A percentile compares a stretch with the other conserved stretches of the same genome.
Evolutionary conservation across 208 protist genomes (phyloP).

Genomic region (Naegleria lovaniensis): DNA sequence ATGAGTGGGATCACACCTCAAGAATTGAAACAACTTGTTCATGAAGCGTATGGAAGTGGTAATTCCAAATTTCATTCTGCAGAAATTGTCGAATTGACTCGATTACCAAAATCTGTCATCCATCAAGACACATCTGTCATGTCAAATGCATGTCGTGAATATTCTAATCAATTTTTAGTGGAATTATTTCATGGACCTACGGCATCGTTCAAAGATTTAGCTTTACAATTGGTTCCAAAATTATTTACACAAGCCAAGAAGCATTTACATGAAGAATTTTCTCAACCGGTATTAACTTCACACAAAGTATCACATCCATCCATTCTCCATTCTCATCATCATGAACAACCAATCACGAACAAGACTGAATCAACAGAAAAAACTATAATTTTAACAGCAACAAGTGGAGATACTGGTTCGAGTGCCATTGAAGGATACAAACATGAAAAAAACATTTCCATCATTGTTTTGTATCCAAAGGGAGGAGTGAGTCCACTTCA

Average conservation of each 20-base stretch:
- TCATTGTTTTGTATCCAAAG: conserved; percentile 74
- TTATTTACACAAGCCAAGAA: conserved; percentile 61
- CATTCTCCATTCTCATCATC: no score
- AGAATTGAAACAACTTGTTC: conserved; percentile 52
- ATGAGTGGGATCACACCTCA: conserved; percentile 42
- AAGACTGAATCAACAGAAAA: not conserved
- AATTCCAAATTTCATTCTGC: no score
- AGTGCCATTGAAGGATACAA: conserved; percentile 74
- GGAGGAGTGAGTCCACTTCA: conserved; percentile 70
- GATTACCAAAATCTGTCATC: conserved; percentile 44
- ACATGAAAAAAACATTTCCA: conserved; percentile 56
- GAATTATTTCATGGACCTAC: conserved; percentile 80
- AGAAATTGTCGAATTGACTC: conserved; percentile 39
- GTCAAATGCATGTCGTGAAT: no score
- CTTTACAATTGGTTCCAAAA: conserved; percentile 71
- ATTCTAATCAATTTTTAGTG: conserved; percentile 47
- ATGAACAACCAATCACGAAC: not conserved
- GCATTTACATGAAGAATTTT: conserved; percentile 29
- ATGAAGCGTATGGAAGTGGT: not conserved
- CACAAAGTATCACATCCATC: no score
- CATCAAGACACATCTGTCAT: conserved; percentile 42
- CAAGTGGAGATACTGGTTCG: conserved; percentile 73
- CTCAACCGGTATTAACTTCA: not conserved
- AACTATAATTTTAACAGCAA: conserved; percentile 75
- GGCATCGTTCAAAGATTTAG: conserved; percentile 78